These are phyloP conservation scores for Oryza longistaminata DNA, from an alignment of 176 grass and related monocot genomes.

Conservation along the genomic window DNA sequence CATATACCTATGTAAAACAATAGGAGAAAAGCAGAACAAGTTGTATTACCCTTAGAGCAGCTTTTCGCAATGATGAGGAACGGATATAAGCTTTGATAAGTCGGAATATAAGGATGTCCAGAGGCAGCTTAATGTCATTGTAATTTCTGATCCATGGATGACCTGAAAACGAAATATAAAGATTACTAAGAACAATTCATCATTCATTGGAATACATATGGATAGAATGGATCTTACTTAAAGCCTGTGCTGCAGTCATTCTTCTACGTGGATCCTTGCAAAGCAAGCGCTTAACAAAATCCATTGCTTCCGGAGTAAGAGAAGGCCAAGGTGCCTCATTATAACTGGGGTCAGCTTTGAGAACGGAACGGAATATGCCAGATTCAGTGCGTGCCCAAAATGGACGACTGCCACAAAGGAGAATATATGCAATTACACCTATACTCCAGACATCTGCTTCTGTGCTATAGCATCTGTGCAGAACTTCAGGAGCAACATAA, in stretches of 20 bases:
- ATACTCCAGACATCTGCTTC: slow-evolving; percentile 94
- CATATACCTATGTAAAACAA: slow-evolving; percentile 4
- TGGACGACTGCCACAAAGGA: slow-evolving; percentile 80
- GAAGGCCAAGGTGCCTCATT: slow-evolving; percentile 77
- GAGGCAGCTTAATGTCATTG: slow-evolving; percentile 63
- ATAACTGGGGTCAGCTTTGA: slow-evolving; percentile 81
- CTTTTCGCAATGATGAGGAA: slow-evolving; percentile 73
- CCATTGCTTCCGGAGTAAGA: slow-evolving; percentile 68
- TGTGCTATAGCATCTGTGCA: slow-evolving; percentile 79
- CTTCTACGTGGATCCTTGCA: slow-evolving; percentile 85
- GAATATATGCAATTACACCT: slow-evolving; percentile 86
- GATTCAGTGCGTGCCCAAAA: slow-evolving; percentile 89
- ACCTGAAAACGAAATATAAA: slow-evolving; percentile 48
- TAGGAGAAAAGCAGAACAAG: slow-evolving; percentile 2
- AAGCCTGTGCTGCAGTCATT: slow-evolving; percentile 83
- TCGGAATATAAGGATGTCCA: slow-evolving; percentile 74
- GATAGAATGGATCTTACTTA: slow-evolving; percentile 49
- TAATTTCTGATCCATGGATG: slow-evolving; percentile 95
- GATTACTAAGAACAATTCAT: slow-evolving; percentile 21
- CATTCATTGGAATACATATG: background rate
- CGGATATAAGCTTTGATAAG: slow-evolving; percentile 79
- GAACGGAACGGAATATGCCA: slow-evolving; percentile 80
- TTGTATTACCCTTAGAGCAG: slow-evolving; percentile 65
- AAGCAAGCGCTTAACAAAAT: slow-evolving; percentile 78
- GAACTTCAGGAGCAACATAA: slow-evolving; percentile 91